Base-by-base conservation (phyloP, 768 basidiomycete species). In the Auricularia heimuer region DNA sequence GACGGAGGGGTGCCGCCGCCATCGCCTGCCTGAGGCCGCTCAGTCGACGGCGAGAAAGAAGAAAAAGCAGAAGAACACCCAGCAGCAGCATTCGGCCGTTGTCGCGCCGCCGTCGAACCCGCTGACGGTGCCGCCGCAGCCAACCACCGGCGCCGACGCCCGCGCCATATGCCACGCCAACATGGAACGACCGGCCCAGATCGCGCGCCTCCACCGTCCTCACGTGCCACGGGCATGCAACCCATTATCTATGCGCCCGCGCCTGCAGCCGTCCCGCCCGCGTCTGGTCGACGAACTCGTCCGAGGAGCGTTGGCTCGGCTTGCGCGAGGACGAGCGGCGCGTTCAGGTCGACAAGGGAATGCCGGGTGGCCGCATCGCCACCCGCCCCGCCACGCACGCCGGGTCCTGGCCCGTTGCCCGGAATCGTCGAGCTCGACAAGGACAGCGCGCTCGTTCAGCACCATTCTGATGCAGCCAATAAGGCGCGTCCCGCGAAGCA, bases 341-440 rank as follows among this genome's bases (percentile, higher is more conserved):
- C 66, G 94, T 99, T 78, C 91, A 92, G 82, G 86, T 98, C 72
- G 97, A 99, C 82, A 98, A 98, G 79, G 94, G 98, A 74, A 93
- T 93, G 33, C 94, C 91, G 69, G 90, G 92, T 71, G 90, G 93
- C 68, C 90, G 87, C 51, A 82, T 94, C 71, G 87, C 94, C 69
- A 92, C 94, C 63, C 95, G 24, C 24, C 24, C 24, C 24, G 24
- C 24, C 24, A 24, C 24, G 24, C 24, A 24, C 95, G 37, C 92
- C 90, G 58, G 96, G 96, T 14, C 95, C 97, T 8, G 96, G 97
- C 35, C 97, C 97, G 3, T 98, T 98, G 79, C 97, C 97, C 42
- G 97, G 97, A 66, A 93, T 90, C 72, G 94, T 99, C 75, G 96
- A 97, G 75, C 84, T 97, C 65, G 94, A 97, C 81, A 89, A 92